A percentile compares a stretch with the other conserved stretches of the same genome.
These are phyloP conservation scores for Fusarium nygamai DNA, from an alignment of 2,329 filamentous ascomycete genomes.

Conservation along the genomic window DNA sequence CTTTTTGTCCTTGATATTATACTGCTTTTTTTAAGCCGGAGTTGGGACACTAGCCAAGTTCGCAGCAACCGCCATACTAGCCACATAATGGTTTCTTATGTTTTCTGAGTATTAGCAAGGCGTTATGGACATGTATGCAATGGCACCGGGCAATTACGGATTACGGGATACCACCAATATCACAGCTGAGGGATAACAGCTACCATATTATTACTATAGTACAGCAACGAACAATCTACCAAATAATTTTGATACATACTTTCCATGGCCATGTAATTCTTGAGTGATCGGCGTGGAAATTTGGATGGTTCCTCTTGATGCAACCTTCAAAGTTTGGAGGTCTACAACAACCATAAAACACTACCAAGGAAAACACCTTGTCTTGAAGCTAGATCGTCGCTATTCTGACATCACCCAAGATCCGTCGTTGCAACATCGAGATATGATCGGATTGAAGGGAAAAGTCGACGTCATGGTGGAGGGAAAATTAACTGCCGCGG, in stretches of 20 bases:
- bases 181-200: constrained; percentile 26
- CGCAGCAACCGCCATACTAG: constrained; percentile 26
- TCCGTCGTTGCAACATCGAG: background rate
- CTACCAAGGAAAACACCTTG: background rate
- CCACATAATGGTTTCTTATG: background rate
- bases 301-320: background rate
- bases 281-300: constrained; percentile 14
- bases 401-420: constrained; percentile 21
- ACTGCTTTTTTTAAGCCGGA: constrained; percentile 7
- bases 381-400: constrained; percentile 1
- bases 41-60: constrained; percentile 8
- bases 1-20: constrained; percentile 1
- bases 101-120: constrained; percentile 30
- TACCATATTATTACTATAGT: constrained; percentile 27
- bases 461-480: constrained; percentile 23
- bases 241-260: background rate
- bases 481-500: constrained; percentile 13
- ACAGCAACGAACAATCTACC: constrained; percentile 17
- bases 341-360: background rate
- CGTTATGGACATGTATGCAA: constrained; percentile 26
- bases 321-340: background rate
- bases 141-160: constrained; percentile 22
- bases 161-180: constrained; percentile 26
- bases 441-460: constrained; percentile 2
- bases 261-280: background rate